phyloP scores from a whole-genome alignment of 2,329 filamentous ascomycete species.

The Hysterium pulicare region DNA sequence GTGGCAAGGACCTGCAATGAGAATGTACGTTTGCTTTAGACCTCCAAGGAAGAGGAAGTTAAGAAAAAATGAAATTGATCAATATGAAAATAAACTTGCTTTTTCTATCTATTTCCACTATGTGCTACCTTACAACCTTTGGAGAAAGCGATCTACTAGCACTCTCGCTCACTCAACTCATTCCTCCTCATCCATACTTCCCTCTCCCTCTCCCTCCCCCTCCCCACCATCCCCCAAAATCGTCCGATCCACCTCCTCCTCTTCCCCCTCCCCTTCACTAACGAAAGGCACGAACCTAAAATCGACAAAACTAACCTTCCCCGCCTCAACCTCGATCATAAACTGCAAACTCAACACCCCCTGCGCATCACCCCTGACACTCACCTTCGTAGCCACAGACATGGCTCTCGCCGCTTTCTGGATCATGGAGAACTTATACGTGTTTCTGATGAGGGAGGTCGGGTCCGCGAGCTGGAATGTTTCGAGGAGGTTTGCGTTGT shows the following conservation, averaged over 20 bases:
- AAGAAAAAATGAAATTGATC: too few species aligned
- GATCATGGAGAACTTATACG: constrained; percentile 83
- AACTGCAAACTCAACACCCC: constrained; percentile 94
- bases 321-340: constrained; percentile 82
- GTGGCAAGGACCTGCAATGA: too few species aligned
- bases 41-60: too few species aligned
- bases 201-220: constrained; percentile 8
- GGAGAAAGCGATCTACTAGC: too few species aligned
- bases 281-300: constrained; percentile 77
- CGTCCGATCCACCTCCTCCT: constrained; percentile 8
- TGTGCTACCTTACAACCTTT: too few species aligned
- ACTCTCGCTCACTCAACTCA: neutral
- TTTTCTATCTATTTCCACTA: too few species aligned
- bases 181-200: constrained; percentile 10
- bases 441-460: constrained; percentile 44
- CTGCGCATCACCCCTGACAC: constrained; percentile 79
- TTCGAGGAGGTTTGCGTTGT: constrained; percentile 57
- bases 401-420: constrained; percentile 88
- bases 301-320: constrained; percentile 69
- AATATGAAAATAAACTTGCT: too few species aligned
- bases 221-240: constrained; percentile 8
- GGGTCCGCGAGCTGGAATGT: constrained; percentile 60
- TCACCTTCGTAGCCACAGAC: constrained; percentile 88
- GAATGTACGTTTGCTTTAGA: too few species aligned
- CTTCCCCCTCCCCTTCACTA: constrained; percentile 33